Conservation (phyloP, 176 grass and related monocot genomes). For the Pontederia crassipes region DNA sequence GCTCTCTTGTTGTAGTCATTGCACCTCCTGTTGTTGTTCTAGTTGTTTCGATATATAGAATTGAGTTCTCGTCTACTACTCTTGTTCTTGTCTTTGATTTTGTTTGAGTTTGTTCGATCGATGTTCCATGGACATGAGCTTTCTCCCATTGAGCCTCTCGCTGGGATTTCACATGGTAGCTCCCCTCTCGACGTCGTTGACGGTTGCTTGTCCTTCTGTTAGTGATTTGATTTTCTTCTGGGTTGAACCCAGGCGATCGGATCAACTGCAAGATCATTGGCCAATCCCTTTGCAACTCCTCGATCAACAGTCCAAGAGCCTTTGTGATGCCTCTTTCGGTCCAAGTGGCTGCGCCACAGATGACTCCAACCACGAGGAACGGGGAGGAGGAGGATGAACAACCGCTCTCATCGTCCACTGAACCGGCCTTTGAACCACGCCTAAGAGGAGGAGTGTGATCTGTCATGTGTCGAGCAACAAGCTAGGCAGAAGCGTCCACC, state of each 20-base stretch:
- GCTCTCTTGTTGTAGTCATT: too few relatives aligned
- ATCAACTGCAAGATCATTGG: background rate
- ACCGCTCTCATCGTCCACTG: too few relatives aligned
- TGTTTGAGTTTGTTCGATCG: background rate
- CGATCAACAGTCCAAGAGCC: conserved; percentile 16
- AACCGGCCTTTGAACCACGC: too few relatives aligned
- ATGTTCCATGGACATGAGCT: conserved; percentile 49
- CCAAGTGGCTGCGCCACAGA: conserved; percentile 18
- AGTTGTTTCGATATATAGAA: conserved; percentile 17
- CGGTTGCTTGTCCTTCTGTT: background rate
- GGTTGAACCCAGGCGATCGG: background rate
- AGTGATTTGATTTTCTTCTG: conserved; percentile 12
- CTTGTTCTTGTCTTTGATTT: background rate
- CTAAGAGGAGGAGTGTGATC: too few relatives aligned
- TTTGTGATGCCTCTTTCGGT: background rate
- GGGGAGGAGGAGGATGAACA: conserved; percentile 22
- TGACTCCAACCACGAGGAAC: conserved; percentile 34
- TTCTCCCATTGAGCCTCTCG: conserved; percentile 51
- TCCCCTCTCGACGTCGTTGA: background rate
- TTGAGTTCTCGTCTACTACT: conserved; percentile 12
- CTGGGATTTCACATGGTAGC: conserved; percentile 46
- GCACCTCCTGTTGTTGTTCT: conserved; percentile 5
- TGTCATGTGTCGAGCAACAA: too few relatives aligned
- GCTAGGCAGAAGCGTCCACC: too few relatives aligned
- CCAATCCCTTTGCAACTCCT: conserved; percentile 8